These are phyloP conservation scores for Hypoxylon lienhwacheense DNA, from an alignment of 495 filamentous ascomycete genomes.

Conservation along the genomic window DNA sequence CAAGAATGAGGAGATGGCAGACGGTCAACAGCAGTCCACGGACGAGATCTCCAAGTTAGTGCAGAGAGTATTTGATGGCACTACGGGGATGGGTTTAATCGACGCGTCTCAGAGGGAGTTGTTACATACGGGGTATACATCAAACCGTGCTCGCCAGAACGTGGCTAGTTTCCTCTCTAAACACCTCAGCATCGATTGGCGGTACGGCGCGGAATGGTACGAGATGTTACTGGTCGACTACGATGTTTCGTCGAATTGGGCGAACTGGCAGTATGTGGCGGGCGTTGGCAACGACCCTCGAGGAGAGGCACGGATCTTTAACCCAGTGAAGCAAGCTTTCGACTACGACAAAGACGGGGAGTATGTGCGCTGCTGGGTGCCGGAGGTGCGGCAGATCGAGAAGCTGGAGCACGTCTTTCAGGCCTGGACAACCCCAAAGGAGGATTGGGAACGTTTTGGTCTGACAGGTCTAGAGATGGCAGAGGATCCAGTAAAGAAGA, in stretches of 20 bases:
- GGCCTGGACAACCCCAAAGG: slow-evolving; percentile 59
- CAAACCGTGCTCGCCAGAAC: slow-evolving; percentile 71
- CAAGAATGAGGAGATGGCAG: slow-evolving; percentile 25
- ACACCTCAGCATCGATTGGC: slow-evolving; percentile 73
- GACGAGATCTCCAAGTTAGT: slow-evolving; percentile 44
- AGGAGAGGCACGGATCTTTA: slow-evolving; percentile 66
- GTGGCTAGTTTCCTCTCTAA: slow-evolving; percentile 71
- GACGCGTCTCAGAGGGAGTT: slow-evolving; percentile 71
- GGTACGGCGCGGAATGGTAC: slow-evolving; percentile 77
- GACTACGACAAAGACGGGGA: slow-evolving; percentile 67
- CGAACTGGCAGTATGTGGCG: slow-evolving; percentile 75
- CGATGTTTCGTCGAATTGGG: slow-evolving; percentile 72
- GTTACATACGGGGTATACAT: slow-evolving; percentile 70
- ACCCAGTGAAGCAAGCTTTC: slow-evolving; percentile 69
- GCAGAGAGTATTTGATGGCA: slow-evolving; percentile 59
- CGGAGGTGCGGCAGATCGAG: slow-evolving; percentile 56
- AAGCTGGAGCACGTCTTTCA: slow-evolving; percentile 63
- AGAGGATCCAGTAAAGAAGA: slow-evolving; percentile 59
- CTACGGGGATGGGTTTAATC: slow-evolving; percentile 69
- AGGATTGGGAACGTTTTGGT: slow-evolving; percentile 54
- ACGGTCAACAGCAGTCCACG: slow-evolving; percentile 35
- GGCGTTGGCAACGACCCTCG: slow-evolving; percentile 76
- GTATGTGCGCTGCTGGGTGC: slow-evolving; percentile 69
- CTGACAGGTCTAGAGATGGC: slow-evolving; percentile 55
- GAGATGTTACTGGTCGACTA: slow-evolving; percentile 70